Base-by-base conservation (phyloP, 805 yeast species). In the Spathaspora girioi region DNA sequence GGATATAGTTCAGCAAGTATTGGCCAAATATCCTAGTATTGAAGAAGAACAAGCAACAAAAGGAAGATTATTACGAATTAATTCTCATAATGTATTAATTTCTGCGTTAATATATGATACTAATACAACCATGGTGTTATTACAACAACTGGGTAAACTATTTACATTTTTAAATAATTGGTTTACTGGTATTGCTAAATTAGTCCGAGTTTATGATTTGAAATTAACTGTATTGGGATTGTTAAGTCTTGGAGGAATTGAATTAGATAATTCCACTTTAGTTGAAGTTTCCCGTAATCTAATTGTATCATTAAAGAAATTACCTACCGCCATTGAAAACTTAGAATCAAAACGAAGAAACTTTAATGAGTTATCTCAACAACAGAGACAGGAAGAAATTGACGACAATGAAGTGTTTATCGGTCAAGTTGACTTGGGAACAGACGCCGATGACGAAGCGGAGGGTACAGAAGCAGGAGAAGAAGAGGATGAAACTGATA, bases 141-240 rank as follows among this genome's bases (percentile, higher is more conserved):
- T 92, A 54, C 73, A 75, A 52, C 73, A 76, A 46, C 61, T 66
- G 14, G 68, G 75, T 15, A 71, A 75, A 45, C 63, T 83, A 5
- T 43, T 47, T 15, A 75, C 77, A 35, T 81, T 89, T 59, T 80
- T 92, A 59, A 74, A 74, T 23, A 64, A 75, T 49, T 90, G 97
- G 97, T 80, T 87, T 60, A 72, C 77, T 18, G 59, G 76, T 9
- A 69, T 83, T 40, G 79, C 83, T 4, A 69, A 72, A 26, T 76
- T 86, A 58, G 77, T 77, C 19, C 74, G 96, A 53, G 96, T 89
- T 2, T 88, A 79, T 60, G 98, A 93, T 67, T 75, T 89, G 65
- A 92, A 91, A 67, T 68, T 93, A 43, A 82, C 89, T 0, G 71
- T 82, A 2, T 67, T 93, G 56, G 96, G 94, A 0, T 63, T 87